These are phyloP conservation scores for Tulasnella sp. DNA, from an alignment of 768 basidiomycete genomes.

Conservation along the genomic window DNA sequence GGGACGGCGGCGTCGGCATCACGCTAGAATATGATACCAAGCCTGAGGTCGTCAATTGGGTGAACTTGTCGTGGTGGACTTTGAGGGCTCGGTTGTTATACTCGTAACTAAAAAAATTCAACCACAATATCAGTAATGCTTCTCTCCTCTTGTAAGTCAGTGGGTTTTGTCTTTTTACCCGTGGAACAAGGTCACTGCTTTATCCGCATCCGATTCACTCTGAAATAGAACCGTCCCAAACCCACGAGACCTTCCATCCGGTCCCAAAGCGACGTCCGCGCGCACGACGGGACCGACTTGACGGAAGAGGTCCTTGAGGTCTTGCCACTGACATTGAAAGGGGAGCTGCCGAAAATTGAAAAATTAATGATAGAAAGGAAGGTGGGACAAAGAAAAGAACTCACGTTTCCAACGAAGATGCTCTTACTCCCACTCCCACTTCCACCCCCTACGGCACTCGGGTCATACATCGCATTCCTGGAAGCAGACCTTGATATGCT, in stretches of 20 bases:
- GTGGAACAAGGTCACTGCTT: conserved; percentile 80
- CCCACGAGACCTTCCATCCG: conserved; percentile 88
- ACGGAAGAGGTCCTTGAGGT: conserved; percentile 94
- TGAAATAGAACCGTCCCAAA: conserved; percentile 97
- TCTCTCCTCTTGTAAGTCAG: no score
- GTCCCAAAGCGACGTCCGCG: conserved; percentile 89
- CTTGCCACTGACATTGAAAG: conserved; percentile 95
- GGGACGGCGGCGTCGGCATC: no score
- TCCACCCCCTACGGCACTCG: background rate
- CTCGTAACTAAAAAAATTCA: conserved; percentile 64
- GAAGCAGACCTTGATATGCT: background rate
- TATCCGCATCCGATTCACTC: conserved; percentile 68
- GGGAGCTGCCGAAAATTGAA: conserved; percentile 46
- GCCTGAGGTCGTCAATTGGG: no score
- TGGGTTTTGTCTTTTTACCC: conserved; percentile 60
- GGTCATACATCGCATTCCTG: conserved; percentile 9
- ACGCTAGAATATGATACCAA: no score
- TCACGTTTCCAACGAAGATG: conserved; percentile 82
- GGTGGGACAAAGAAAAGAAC: conserved; percentile 27
- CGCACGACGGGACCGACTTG: conserved; percentile 90
- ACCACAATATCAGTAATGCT: no score
- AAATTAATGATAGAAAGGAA: background rate
- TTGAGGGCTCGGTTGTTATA: conserved; percentile 79
- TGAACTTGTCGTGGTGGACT: conserved; percentile 85
- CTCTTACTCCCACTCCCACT: conserved; percentile 21